These are phyloP conservation scores for Pichia gijzeniarum DNA, from an alignment of 805 yeast genomes.

Conservation along the genomic window DNA sequence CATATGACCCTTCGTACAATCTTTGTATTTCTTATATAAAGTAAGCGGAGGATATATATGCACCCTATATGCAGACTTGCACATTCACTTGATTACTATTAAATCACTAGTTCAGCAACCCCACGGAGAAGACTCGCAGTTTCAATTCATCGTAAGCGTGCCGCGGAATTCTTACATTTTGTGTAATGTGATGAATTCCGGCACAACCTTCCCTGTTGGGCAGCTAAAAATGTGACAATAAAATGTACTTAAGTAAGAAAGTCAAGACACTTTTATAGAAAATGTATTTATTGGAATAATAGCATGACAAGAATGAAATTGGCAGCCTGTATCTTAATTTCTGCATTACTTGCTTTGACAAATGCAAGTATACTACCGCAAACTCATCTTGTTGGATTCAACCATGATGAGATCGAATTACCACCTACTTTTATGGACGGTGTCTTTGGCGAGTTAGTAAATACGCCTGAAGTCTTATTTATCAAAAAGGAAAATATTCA, in stretches of 20 bases:
- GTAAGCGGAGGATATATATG: background rate
- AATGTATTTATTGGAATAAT: background rate
- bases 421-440: slow-evolving; percentile 20
- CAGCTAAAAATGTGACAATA: no score
- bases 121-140: background rate
- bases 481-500: slow-evolving; percentile 8
- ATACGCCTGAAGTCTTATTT: slow-evolving; percentile 9
- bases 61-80: no score
- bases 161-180: background rate
- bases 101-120: background rate
- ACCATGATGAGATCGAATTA: background rate
- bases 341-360: background rate
- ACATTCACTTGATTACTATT: no score
- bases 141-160: no score
- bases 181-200: no score
- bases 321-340: background rate
- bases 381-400: background rate
- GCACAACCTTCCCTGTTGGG: no score
- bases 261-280: no score
- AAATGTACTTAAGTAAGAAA: no score
- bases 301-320: background rate
- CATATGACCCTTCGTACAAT: no score
- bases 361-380: slow-evolving; percentile 4
- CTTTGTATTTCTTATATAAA: no score
- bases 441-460: slow-evolving; percentile 21